These are phyloP conservation scores for Boletales sp. DNA, from an alignment of 768 basidiomycete genomes.

Conservation along the genomic window DNA sequence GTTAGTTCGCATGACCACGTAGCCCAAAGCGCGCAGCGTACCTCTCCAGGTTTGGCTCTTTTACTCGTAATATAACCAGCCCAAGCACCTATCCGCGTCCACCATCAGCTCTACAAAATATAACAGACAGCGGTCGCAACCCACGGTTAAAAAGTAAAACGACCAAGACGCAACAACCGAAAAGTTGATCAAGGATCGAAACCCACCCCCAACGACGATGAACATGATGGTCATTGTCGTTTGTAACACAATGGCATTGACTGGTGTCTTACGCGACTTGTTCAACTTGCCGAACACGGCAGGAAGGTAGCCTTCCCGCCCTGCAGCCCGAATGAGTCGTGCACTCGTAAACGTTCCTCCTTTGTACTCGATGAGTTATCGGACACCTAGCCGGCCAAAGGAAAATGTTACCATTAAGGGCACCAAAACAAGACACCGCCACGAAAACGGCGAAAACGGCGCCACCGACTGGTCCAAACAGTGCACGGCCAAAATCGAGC, in stretches of 20 bases:
- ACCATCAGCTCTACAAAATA: neutral
- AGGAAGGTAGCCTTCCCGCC: constrained; percentile 85
- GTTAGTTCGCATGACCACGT: neutral
- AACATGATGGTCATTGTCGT: constrained; percentile 70
- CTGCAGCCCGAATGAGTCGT: constrained; percentile 86
- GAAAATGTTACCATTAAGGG: constrained; percentile 69
- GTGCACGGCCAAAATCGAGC: constrained; percentile 84
- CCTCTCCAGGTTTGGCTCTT: constrained; percentile 88
- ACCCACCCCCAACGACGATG: constrained; percentile 85
- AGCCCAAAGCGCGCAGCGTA: constrained; percentile 18
- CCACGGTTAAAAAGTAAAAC: constrained; percentile 81
- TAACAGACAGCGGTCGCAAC: constrained; percentile 18
- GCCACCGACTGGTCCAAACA: constrained; percentile 87
- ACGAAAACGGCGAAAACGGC: constrained; percentile 87
- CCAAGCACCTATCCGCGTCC: constrained; percentile 64
- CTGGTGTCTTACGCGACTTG: constrained; percentile 71
- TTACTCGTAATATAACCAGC: constrained; percentile 80
- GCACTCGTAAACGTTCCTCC: constrained; percentile 72
- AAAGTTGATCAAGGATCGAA: constrained; percentile 85
- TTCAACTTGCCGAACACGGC: constrained; percentile 78
- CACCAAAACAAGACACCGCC: constrained; percentile 92
- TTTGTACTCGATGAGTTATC: constrained; percentile 24
- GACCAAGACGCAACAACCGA: constrained; percentile 85
- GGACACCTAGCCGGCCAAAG: neutral
- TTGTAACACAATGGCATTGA: constrained; percentile 85